Percentiles rank a stretch among this genome's conserved stretches.
These are phyloP conservation scores for Auriscalpium orientale DNA, from an alignment of 768 basidiomycete species.

Conservation along the genomic window DNA sequence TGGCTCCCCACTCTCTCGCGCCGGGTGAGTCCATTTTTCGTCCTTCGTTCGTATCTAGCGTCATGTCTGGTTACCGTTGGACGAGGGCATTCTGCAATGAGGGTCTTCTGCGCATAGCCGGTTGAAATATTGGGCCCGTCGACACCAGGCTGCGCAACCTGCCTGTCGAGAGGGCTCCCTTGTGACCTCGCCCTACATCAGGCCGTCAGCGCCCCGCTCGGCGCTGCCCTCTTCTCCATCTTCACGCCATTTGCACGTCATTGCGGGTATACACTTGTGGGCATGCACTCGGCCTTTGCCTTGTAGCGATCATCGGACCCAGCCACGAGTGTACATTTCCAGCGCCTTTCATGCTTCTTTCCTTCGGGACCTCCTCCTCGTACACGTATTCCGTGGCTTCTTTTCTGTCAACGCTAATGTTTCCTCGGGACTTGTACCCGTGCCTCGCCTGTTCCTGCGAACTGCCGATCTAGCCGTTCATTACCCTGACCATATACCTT, in stretches of 20 bases:
- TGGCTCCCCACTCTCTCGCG: constrained; percentile 22
- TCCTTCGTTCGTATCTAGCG: neutral
- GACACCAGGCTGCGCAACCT: too few species aligned
- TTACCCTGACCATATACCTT: neutral
- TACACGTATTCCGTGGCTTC: neutral
- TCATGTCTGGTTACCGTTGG: neutral
- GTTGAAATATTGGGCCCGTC: too few species aligned
- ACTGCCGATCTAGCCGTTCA: neutral
- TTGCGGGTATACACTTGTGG: neutral
- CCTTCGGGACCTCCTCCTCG: neutral
- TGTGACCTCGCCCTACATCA: too few species aligned
- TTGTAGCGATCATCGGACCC: neutral
- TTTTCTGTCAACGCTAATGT: neutral
- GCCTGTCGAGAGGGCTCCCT: too few species aligned
- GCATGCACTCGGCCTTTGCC: neutral
- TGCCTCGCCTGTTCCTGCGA: neutral
- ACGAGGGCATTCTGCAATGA: neutral
- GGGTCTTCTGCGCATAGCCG: neutral
- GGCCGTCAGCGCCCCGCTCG: too few species aligned
- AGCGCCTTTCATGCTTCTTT: neutral
- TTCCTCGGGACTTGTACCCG: neutral
- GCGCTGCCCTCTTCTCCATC: too few species aligned
- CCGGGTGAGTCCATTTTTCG: constrained; percentile 18
- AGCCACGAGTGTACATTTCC: neutral
- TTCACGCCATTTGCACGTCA: too few species aligned